A percentile compares a stretch with the other conserved stretches of the same genome.
Evolutionary conservation across 139 green algal genomes (phyloP).

Genomic region (Nannochloris sp.): DNA sequence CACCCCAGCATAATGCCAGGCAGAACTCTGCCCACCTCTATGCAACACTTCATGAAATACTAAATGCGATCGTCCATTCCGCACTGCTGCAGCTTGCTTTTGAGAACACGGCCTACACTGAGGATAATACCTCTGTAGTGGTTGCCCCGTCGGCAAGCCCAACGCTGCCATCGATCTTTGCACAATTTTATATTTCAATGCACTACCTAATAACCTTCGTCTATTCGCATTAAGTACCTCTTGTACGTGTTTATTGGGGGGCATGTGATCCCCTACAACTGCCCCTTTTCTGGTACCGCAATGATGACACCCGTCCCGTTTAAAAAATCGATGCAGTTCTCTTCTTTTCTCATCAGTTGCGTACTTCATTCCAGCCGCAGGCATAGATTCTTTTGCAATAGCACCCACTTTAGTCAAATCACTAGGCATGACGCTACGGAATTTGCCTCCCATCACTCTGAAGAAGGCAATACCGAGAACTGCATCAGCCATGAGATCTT

Average conservation of each 20-base stretch:
- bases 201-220: background rate
- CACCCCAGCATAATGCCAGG: constrained; percentile 42
- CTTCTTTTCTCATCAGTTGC: constrained; percentile 18
- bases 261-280: constrained; percentile 76
- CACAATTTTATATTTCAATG: background rate
- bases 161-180: background rate
- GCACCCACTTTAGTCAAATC: constrained; percentile 55
- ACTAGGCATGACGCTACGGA: constrained; percentile 60
- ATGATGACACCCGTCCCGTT: constrained; percentile 68
- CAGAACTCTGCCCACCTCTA: constrained; percentile 13
- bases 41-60: constrained; percentile 46
- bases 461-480: constrained; percentile 46
- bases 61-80: constrained; percentile 28
- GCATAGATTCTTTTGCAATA: constrained; percentile 46
- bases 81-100: constrained; percentile 47
- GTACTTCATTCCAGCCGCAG: constrained; percentile 45
- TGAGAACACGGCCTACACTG: constrained; percentile 54
- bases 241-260: constrained; percentile 61
- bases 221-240: background rate
- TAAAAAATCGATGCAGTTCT: constrained; percentile 43
- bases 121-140: constrained; percentile 27
- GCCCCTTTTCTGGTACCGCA: constrained; percentile 46
- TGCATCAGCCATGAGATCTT: constrained; percentile 46
- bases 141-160: constrained; percentile 11
- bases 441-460: constrained; percentile 56